Evolutionary conservation across 306 rosid genomes (phyloP), one percentile per base, ranked within the genome.

Genomic region (Cyclanthera cordifolia): DNA sequence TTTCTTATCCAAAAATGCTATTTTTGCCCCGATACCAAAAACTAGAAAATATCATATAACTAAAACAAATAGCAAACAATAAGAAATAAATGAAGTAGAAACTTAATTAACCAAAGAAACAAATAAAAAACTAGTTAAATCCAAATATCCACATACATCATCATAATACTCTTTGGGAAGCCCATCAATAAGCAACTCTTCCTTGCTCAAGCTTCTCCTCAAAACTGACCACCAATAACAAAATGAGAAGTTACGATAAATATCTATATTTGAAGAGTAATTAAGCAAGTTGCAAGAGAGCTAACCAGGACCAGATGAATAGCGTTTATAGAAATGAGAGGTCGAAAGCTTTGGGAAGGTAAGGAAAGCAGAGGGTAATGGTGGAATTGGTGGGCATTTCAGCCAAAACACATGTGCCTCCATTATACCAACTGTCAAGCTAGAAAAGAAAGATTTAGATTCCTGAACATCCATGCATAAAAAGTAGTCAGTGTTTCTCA

Each of bases 121-220:
- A 71, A 56, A 64, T 3, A 4, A 6, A 46, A 9, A 46, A 28
- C 20, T 11, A 57, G 45, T 20, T 30, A 21, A 39, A 53, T 17
- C 2, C 12, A 32, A 52, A 53, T 32, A 39, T 53, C 27, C 20
- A 20, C 79, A 57, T 85, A 93, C 96, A 81, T 93, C 98, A 76
- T 93, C 98, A 71, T 93, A 93, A 72, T 82, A 90, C 81, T 90
- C 91, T 76, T 85, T 85, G 9, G 96, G 98, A 80, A 93, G 86
- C 59, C 96, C 96, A 58, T 86, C 87, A 14, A 85, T 78, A 45
- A 93, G 79, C 49, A 77, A 83, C 64, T 83, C 96, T 47, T 82
- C 87, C 75, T 78, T 78, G 41, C 63, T 77, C 14, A 65, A 16
- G 53, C 96, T 82, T 77, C 81, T 82, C 81, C 84, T 79, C 53